Percentiles rank a stretch among this genome's conserved stretches.
phyloP scores from a whole-genome alignment of 805 yeast genomes.

The Nakazawaea molendinolei region DNA sequence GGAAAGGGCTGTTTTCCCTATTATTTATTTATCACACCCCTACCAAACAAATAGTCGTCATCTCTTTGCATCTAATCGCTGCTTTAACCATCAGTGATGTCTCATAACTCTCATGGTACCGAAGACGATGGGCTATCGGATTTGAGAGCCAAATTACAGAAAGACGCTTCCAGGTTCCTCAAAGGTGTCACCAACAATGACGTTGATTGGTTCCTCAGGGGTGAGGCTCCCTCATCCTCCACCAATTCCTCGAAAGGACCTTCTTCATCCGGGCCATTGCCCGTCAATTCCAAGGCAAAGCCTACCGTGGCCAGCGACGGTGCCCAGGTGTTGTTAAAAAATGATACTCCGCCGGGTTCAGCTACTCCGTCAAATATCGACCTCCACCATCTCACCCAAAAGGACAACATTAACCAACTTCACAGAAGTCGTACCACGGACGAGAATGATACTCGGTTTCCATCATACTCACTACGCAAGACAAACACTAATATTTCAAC shows the following conservation, averaged over 20 bases:
- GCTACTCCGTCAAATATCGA: neutral
- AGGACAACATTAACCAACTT: slow-evolving; percentile 2
- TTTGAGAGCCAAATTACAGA: slow-evolving; percentile 10
- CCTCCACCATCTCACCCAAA: neutral
- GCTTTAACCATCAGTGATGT: too few relatives aligned
- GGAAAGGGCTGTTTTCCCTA: too few relatives aligned
- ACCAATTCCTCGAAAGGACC: neutral
- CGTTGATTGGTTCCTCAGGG: slow-evolving; percentile 46
- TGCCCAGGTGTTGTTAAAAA: slow-evolving; percentile 2
- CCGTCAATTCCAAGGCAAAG: slow-evolving; percentile 1
- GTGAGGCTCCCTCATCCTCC: slow-evolving; percentile 13
- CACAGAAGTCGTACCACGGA: slow-evolving; percentile 12
- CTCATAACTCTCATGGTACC: too few relatives aligned
- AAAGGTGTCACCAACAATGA: slow-evolving; percentile 34
- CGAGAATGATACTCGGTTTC: slow-evolving; percentile 6
- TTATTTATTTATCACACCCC: too few relatives aligned
- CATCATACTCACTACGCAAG: slow-evolving; percentile 16
- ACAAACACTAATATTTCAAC: slow-evolving; percentile 23
- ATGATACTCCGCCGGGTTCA: neutral
- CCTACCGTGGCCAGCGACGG: slow-evolving; percentile 10
- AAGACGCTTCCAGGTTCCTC: slow-evolving; percentile 10
- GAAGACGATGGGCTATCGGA: slow-evolving; percentile 8
- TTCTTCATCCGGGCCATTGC: too few relatives aligned
- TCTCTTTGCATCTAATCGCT: too few relatives aligned
- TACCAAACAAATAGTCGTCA: too few relatives aligned